Percentiles rank a stretch among this genome's conserved stretches.
These are phyloP conservation scores for Cytospora paraplurivora DNA, from an alignment of 2,329 filamentous ascomycete genomes.

Conservation along the genomic window DNA sequence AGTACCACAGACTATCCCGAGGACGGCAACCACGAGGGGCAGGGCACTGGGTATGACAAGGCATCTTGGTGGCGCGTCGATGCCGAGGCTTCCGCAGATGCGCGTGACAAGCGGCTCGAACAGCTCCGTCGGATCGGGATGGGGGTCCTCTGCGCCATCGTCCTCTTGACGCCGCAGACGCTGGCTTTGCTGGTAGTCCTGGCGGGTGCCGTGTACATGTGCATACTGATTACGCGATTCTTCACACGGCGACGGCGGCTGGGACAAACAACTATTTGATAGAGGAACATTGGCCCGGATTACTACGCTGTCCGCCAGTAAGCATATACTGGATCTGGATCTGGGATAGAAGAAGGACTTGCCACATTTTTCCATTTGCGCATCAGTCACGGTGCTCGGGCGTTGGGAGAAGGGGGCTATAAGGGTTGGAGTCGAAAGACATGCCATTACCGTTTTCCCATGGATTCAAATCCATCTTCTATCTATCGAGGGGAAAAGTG, in stretches of 20 bases:
- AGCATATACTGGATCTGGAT: constrained; percentile 9
- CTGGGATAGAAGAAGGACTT: constrained; percentile 19
- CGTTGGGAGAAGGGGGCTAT: constrained; percentile 18
- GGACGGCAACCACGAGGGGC: constrained; percentile 28
- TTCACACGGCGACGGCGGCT: constrained; percentile 12
- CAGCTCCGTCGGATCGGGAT: constrained; percentile 47
- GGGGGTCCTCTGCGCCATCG: constrained; percentile 45
- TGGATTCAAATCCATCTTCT: constrained; percentile 13
- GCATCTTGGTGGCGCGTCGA: constrained; percentile 25
- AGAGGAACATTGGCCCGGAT: constrained; percentile 5
- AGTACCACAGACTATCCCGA: constrained; percentile 35
- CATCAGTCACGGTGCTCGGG: constrained; percentile 27
- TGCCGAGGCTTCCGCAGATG: constrained; percentile 31
- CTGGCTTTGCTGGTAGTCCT: constrained; percentile 41
- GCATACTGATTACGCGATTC: constrained; percentile 32
- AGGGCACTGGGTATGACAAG: constrained; percentile 29
- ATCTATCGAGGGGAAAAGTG: constrained; percentile 8
- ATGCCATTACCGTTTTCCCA: constrained; percentile 12
- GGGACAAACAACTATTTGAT: constrained; percentile 12
- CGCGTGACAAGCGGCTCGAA: constrained; percentile 44
- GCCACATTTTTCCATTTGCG: constrained; percentile 10
- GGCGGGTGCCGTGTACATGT: constrained; percentile 45
- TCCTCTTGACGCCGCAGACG: constrained; percentile 50
- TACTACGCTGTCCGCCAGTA: not conserved
- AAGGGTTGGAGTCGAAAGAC: not conserved